phyloP scores from a whole-genome alignment of 768 basidiomycete genomes.

The Lactarius vividus region DNA sequence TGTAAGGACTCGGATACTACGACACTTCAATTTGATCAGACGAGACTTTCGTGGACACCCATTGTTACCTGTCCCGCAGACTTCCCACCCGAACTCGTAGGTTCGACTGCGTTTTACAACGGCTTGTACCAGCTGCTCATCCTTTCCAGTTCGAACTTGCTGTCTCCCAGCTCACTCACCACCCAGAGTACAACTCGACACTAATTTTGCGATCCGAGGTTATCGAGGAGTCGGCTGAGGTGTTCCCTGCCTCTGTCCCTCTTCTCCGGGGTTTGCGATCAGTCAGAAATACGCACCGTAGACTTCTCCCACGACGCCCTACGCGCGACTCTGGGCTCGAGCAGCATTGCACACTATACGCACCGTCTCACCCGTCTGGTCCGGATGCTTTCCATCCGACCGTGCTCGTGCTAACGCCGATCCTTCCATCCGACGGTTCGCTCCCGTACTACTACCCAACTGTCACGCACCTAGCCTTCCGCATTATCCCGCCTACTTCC shows the following conservation, averaged over 20 bases:
- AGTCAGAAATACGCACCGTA: conserved; percentile 59
- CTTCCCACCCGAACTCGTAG: conserved; percentile 36
- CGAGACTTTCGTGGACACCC: conserved; percentile 30
- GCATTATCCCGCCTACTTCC: conserved; percentile 47
- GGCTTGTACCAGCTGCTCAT: background rate
- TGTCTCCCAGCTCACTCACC: conserved; percentile 69
- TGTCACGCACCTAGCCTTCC: conserved; percentile 77
- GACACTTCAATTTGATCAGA: background rate
- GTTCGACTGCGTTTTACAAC: conserved; percentile 5
- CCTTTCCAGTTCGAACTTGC: conserved; percentile 67
- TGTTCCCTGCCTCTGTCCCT: conserved; percentile 36
- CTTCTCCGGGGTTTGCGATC: conserved; percentile 39
- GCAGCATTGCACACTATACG: conserved; percentile 77
- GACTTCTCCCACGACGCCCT: conserved; percentile 74
- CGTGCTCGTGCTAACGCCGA: conserved; percentile 58
- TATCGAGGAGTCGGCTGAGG: conserved; percentile 39
- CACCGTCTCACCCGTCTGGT: conserved; percentile 27
- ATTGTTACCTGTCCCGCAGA: conserved; percentile 35
- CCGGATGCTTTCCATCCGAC: conserved; percentile 28
- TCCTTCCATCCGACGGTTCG: conserved; percentile 41
- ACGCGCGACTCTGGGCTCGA: conserved; percentile 70
- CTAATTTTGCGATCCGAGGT: conserved; percentile 85
- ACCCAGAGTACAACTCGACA: conserved; percentile 92
- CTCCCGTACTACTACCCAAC: conserved; percentile 92
- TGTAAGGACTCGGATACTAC: background rate